These are phyloP conservation scores for Trifolium dubium DNA, from an alignment of 306 rosid species.

Conservation along the genomic window DNA sequence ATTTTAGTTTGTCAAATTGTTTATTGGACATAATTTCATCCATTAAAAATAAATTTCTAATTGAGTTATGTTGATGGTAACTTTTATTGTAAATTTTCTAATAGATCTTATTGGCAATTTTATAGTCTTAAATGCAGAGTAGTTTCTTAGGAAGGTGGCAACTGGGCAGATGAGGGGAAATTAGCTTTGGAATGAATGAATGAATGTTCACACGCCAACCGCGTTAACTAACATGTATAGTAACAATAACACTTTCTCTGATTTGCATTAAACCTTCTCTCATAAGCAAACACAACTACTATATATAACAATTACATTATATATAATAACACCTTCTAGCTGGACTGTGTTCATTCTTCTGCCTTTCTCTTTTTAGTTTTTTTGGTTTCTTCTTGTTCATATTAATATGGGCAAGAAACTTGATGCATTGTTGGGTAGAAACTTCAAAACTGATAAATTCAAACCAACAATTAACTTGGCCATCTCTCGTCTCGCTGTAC, in stretches of 20 bases:
- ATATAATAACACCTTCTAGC: neutral
- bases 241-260: neutral
- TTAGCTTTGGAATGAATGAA: neutral
- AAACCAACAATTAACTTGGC: constrained; percentile 63
- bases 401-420: constrained; percentile 72
- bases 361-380: neutral
- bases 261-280: neutral
- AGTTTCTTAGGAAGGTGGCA: constrained; percentile 23
- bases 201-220: constrained; percentile 14
- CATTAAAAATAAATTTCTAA: too few species aligned
- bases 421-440: constrained; percentile 70
- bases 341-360: neutral
- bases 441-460: constrained; percentile 62
- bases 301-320: neutral
- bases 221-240: neutral
- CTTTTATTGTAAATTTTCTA: too few species aligned
- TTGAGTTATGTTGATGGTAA: too few species aligned
- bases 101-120: too few species aligned
- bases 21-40: too few species aligned
- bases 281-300: neutral
- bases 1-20: too few species aligned
- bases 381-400: neutral
- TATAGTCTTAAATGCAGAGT: neutral
- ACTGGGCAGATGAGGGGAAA: neutral
- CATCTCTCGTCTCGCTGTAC: constrained; percentile 71